Evolutionary conservation across 2,329 filamentous ascomycete genomes (phyloP).

Genomic region (Hypoxylon sp.): DNA sequence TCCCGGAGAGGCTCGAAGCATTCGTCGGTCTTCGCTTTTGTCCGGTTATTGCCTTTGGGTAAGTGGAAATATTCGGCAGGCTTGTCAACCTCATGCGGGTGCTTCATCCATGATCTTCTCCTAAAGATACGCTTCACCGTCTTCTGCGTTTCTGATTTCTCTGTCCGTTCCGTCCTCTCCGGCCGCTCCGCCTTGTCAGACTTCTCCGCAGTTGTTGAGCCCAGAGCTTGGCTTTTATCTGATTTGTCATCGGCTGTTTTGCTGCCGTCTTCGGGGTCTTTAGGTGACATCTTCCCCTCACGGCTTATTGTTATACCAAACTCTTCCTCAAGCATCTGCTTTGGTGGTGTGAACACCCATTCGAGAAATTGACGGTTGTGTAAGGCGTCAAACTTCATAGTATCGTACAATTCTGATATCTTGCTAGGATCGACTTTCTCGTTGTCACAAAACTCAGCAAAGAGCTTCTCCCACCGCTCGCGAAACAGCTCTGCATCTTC

Average conservation of each 20-base stretch:
- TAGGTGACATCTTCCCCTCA: constrained; percentile 54
- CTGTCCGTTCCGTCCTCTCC: constrained; percentile 48
- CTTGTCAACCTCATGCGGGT: constrained; percentile 65
- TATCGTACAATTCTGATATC: constrained; percentile 97
- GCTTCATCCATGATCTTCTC: constrained; percentile 70
- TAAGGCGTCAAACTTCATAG: constrained; percentile 98
- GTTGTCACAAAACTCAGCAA: constrained; percentile 93
- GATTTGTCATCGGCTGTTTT: constrained; percentile 56
- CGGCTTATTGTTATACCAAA: constrained; percentile 59
- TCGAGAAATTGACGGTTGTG: constrained; percentile 97
- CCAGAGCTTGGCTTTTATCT: constrained; percentile 53
- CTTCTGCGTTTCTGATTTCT: constrained; percentile 51
- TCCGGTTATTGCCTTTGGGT: constrained; percentile 79
- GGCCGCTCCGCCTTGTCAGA: constrained; percentile 44
- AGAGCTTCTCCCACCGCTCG: constrained; percentile 98
- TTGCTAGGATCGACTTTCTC: constrained; percentile 99
- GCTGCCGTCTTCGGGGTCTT: constrained; percentile 56
- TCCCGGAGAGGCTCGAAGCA: constrained; percentile 90
- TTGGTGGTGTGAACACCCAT: constrained; percentile 94
- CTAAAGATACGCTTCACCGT: constrained; percentile 67
- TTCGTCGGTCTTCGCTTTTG: constrained; percentile 83
- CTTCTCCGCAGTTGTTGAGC: constrained; percentile 45
- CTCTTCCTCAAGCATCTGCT: constrained; percentile 80
- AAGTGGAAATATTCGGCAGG: constrained; percentile 88
- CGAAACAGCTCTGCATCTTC: constrained; percentile 95